Evolutionary conservation across 208 protist species (phyloP), one percentile per base, ranked within the genome.

Genomic region (Trypanosoma lewisi): DNA sequence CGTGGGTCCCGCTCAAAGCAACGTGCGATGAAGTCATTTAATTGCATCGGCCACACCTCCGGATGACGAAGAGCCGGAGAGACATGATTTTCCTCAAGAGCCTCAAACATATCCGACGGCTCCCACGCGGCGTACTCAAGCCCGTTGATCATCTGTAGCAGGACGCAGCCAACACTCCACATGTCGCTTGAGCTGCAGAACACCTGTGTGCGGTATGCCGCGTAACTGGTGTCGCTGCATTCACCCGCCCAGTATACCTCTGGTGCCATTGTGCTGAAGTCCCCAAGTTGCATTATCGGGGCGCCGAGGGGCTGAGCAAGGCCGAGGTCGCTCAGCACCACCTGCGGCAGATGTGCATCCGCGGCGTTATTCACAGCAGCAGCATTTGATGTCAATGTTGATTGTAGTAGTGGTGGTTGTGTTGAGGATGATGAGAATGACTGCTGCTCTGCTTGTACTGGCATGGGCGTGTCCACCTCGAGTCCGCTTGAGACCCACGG

Each of bases 191-290:
- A 50, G 27, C 39, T 27, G 27, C 19, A 51, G 21, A 72, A 63
- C 1, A 48, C 45, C 28, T 42, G 4, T 0, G 19, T 39, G 34
- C 54, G 52, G 54, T 61, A 50, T 9, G 61, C 36, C 25, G 30
- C 27, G 28, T 59, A 58, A 28, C 21, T 37, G 0, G 31, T 6
- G 5, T 68, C 19, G 39, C 17, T 37, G 39, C 17, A 19, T 0
- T 8, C 27, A 25, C 17, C 2, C 21, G 59, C 53, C 52, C 60
- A 78, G 39, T 65, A 70, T 5, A 80, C 70, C 63, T 80, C 74
- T 9, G 74, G 74, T 4, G 74, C 50, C 74, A 80, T 80, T 27
- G 63, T 77, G 30, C 37, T 45, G 34, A 77, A 80, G 66, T 80
- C 74, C 9, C 74, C 74, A 23, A 80, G 55, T 53, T 80, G 74